These are phyloP conservation scores for Quercus variabilis DNA, from an alignment of 306 rosid genomes.

Conservation along the genomic window DNA sequence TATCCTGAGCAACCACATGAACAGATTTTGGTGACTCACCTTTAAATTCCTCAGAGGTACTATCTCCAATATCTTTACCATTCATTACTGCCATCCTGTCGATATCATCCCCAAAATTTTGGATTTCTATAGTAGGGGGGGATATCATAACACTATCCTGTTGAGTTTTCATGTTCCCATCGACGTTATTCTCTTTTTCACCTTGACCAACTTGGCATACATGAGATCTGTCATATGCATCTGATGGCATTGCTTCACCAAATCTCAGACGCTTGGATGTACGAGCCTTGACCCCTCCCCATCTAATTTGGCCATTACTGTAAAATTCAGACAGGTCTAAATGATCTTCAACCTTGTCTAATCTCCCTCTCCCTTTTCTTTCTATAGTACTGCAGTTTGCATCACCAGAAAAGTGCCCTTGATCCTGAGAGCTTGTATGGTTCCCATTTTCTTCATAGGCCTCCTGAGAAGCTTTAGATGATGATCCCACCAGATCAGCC, in stretches of 20 bases:
- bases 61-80: constrained; percentile 26
- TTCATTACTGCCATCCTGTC: constrained; percentile 31
- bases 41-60: constrained; percentile 38
- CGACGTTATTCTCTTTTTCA: constrained; percentile 38
- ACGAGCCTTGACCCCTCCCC: constrained; percentile 87
- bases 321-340: constrained; percentile 36
- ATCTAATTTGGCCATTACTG: constrained; percentile 54
- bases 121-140: constrained; percentile 36
- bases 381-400: constrained; percentile 29
- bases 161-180: constrained; percentile 38
- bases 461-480: constrained; percentile 54
- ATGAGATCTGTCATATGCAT: constrained; percentile 39
- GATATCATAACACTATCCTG: constrained; percentile 24
- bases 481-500: constrained; percentile 57
- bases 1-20: constrained; percentile 32
- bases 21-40: constrained; percentile 41
- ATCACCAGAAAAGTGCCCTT: constrained; percentile 28
- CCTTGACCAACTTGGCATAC: constrained; percentile 25
- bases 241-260: constrained; percentile 51
- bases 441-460: constrained; percentile 32
- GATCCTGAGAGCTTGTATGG: constrained; percentile 30
- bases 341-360: constrained; percentile 27
- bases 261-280: constrained; percentile 59
- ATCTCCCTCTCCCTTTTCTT: constrained; percentile 34
- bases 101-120: constrained; percentile 27